Conservation (phyloP, 2,329 filamentous ascomycete genomes). For the Pleurostoma richardsiae region DNA sequence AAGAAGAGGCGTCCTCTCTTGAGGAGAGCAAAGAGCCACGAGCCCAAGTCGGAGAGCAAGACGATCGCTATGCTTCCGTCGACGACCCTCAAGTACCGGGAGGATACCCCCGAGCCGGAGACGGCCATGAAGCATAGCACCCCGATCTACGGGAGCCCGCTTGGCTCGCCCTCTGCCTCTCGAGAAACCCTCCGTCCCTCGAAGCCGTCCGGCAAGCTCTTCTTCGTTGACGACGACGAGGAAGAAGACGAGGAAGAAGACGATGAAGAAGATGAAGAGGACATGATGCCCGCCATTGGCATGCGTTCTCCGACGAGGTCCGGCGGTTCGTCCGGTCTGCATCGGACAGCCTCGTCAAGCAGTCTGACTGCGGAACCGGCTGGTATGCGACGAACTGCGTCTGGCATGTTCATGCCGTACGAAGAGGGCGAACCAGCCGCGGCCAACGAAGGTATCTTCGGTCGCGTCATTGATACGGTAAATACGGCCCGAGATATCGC, state of each 20-base stretch:
- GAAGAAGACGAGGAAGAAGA: slow-evolving; percentile 56
- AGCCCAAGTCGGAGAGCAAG: slow-evolving; percentile 58
- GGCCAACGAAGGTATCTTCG: slow-evolving; percentile 62
- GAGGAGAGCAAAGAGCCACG: slow-evolving; percentile 36
- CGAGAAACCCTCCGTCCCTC: slow-evolving; percentile 76
- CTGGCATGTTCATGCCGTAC: slow-evolving; percentile 88
- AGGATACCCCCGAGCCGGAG: slow-evolving; percentile 67
- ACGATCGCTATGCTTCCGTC: slow-evolving; percentile 85
- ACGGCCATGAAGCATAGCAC: slow-evolving; percentile 59
- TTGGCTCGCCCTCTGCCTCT: slow-evolving; percentile 69
- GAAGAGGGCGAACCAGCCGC: slow-evolving; percentile 64
- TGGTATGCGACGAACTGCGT: slow-evolving; percentile 72
- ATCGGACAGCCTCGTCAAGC: slow-evolving; percentile 41
- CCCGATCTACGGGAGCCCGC: slow-evolving; percentile 38
- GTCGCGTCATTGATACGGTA: slow-evolving; percentile 75
- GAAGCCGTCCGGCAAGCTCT: slow-evolving; percentile 59
- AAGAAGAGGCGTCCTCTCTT: slow-evolving; percentile 50
- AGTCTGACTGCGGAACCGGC: slow-evolving; percentile 46
- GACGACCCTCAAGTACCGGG: slow-evolving; percentile 80
- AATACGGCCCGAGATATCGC: slow-evolving; percentile 68
- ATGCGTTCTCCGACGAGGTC: slow-evolving; percentile 12
- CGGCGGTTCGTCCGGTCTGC: slow-evolving; percentile 24
- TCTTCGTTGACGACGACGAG: slow-evolving; percentile 57
- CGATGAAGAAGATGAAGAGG: slow-evolving; percentile 39
- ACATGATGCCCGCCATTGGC: slow-evolving; percentile 9